Percentiles rank a stretch among this genome's conserved stretches.
These are phyloP conservation scores for Graphilbum fragrans DNA, from an alignment of 2,329 filamentous ascomycete genomes.

Conservation along the genomic window DNA sequence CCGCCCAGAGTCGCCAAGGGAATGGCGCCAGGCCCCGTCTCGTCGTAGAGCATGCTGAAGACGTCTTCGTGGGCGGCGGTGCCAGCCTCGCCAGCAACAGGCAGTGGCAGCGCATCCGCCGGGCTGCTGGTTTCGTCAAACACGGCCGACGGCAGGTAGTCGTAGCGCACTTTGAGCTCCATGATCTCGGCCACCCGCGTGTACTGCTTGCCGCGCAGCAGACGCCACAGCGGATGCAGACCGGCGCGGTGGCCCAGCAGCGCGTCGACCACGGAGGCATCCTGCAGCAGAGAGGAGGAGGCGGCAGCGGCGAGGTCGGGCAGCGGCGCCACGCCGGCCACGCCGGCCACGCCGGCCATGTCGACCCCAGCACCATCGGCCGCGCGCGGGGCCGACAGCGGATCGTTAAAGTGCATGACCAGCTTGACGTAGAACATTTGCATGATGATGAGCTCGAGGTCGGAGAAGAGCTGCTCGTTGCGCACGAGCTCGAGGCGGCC, in stretches of 20 bases:
- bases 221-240: slow-evolving; percentile 43
- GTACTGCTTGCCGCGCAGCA: slow-evolving; percentile 46
- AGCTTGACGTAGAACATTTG: slow-evolving; percentile 62
- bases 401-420: slow-evolving; percentile 55
- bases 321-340: slow-evolving; percentile 25
- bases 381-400: slow-evolving; percentile 31
- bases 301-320: slow-evolving; percentile 10
- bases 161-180: slow-evolving; percentile 46
- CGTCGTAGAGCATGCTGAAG: too few relatives aligned
- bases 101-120: too few relatives aligned
- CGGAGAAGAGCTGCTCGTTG: slow-evolving; percentile 37
- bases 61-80: background rate
- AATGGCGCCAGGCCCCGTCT: too few relatives aligned
- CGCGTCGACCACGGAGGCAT: slow-evolving; percentile 32
- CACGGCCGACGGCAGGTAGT: slow-evolving; percentile 23
- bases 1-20: too few relatives aligned
- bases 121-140: too few relatives aligned
- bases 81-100: slow-evolving; percentile 11
- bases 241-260: slow-evolving; percentile 44
- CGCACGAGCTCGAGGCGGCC: slow-evolving; percentile 34
- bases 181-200: slow-evolving; percentile 36
- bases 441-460: slow-evolving; percentile 47
- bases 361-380: too few relatives aligned
- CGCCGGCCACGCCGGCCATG: too few relatives aligned
- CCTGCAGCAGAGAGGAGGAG: background rate